Evolutionary conservation across 208 protist species (phyloP), one percentile per base, ranked within the genome.

Genomic region (Tetramitus jugosus): DNA sequence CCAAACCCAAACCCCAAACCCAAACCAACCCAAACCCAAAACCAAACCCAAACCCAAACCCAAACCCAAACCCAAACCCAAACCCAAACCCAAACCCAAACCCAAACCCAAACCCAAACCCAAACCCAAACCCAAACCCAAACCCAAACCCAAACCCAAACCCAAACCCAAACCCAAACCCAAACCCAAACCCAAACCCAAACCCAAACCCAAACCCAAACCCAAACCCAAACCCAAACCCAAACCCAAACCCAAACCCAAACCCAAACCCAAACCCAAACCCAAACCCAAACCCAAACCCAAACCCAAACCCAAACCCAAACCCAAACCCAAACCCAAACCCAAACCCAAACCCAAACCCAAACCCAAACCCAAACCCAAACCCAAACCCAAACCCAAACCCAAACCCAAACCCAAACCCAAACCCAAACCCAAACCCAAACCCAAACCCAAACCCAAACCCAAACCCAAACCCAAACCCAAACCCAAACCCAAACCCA

Each of bases 171-270:
- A 60, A 76, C 72, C 46, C 71, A 76, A 60, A 76, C 72, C 39
- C 64, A 71, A 49, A 71, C 64, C 64, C 64, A 71, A 49, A 71
- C 64, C 64, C 64, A 71, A 49, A 71, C 64, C 64, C 64, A 71
- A 76, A n/a, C n/a, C n/a, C 72, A 76, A 40, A 76, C 72, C 46
- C 72, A 76, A 60, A 76, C 72, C 46, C 72, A 76, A 60, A 76
- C 72, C 46, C 72, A 76, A 60, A 76, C 72, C 46, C 42, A 76
- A 40, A 76, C 72, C 46, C 42, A 76, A 40, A 76, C 72, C 46
- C 72, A 76, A 40, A 76, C 42, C 46, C 72, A 76, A 40, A 76
- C 72, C 46, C 72, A 76, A 49, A 76, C 46, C 35, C 72, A 76
- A 49, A 71, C 64, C 39, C 64, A 71, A 49, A 71, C 64, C 39